phyloP scores from a whole-genome alignment of 2,329 filamentous ascomycete species.

The Bisporella sp. region DNA sequence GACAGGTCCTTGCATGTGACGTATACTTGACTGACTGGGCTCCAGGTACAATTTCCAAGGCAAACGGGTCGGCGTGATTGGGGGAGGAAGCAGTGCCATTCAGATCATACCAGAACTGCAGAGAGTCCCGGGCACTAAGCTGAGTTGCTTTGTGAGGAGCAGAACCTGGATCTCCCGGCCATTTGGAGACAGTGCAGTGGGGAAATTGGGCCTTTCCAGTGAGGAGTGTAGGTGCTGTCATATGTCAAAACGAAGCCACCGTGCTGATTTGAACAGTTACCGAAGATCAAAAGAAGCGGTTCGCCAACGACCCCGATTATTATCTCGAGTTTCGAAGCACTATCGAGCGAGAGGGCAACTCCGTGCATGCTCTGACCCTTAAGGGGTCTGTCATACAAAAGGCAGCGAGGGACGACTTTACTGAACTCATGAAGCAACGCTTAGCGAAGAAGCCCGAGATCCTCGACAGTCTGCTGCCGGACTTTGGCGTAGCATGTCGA shows the following conservation, averaged over 20 bases:
- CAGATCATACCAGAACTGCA: no score
- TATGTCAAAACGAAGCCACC: constrained; percentile 31
- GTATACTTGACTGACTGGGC: no score
- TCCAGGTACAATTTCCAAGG: no score
- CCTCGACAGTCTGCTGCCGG: constrained; percentile 26
- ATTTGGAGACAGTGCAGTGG: no score
- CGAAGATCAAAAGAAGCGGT: constrained; percentile 35
- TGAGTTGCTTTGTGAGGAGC: no score
- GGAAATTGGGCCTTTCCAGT: no score
- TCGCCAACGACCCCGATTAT: constrained; percentile 31
- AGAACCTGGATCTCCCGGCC: no score
- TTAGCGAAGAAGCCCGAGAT: constrained; percentile 35
- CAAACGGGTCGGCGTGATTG: no score
- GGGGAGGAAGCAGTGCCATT: no score
- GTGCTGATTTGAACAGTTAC: constrained; percentile 23
- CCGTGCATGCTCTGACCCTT: constrained; percentile 35
- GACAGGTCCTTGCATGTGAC: no score
- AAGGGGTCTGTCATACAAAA: constrained; percentile 32
- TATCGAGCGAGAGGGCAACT: constrained; percentile 37
- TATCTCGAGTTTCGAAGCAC: constrained; percentile 36
- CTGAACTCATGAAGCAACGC: constrained; percentile 32
- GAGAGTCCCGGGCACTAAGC: no score
- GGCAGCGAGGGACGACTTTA: constrained; percentile 26
- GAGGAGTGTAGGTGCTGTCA: constrained; percentile 5
- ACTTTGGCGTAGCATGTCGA: constrained; percentile 37